Base-by-base conservation (phyloP, 768 basidiomycete genomes). In the Hygrophorus russula region DNA sequence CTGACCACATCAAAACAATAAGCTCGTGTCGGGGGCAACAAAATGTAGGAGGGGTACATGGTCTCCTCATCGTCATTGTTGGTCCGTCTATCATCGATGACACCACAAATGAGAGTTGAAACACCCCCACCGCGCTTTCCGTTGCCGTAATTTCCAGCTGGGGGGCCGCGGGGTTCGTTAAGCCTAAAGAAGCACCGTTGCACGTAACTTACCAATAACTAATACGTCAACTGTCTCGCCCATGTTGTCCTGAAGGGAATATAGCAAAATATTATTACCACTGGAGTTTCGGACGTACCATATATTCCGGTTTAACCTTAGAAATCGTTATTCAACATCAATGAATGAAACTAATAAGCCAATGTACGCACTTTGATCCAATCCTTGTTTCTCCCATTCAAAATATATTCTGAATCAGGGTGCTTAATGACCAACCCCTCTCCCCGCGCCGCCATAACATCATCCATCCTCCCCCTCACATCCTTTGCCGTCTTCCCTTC, bases 361-460 rank as follows among this genome's bases (percentile, higher is more conserved):
- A 42, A 19, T n/a, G n/a, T 34, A 33, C 59, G 36, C 51, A 81
- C 82, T 66, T 99, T 99, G 54, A 94, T 78, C 94, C 96, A 99
- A 53, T 88, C 83, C 58, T 79, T 75, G 52, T 85, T 89, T 46
- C 96, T 70, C 1, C 87, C 90, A 52, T 93, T 92, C 34, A 96
- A 65, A 10, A 78, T 69, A 59, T 99, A 99, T 48, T 80, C 72
- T 0, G 84, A 76, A 17, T 74, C 63, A 0, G 82, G 81, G 51
- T 91, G 82, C 59, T 99, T 99, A 46, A 98, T 73, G 6, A 98
- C 84, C 10, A 99, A 65, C 0, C 96, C 96, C 60, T 98, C 96
- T 3, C 96, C 96, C 43, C 89, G 78, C 14, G 69, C 60, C 20
- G 77, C 81, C 73, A 99, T 81, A 41, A 98, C 69, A 42, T 81